Conservation (phyloP, 345 rosid species). For the Corymbia maculata region DNA sequence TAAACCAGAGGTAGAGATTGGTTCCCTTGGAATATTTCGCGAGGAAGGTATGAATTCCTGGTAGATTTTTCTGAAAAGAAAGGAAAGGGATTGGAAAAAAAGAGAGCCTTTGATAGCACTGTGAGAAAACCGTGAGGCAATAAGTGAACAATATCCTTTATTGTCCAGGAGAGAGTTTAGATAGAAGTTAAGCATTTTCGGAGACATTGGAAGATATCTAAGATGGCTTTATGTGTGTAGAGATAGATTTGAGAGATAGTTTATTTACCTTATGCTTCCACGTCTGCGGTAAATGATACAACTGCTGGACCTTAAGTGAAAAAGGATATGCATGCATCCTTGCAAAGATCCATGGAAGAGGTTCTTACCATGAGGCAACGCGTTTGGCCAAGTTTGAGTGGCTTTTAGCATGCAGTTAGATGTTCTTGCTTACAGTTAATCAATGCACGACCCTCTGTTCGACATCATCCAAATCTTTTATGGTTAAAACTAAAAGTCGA, state of each 20-base stretch:
- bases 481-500: background rate
- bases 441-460: background rate
- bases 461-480: background rate
- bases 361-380: background rate
- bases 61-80: rapidly evolving
- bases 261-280: background rate
- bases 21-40: background rate
- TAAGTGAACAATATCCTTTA: background rate
- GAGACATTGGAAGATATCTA: background rate
- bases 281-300: background rate
- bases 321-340: background rate
- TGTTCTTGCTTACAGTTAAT: background rate
- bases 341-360: background rate
- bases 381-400: background rate
- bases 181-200: background rate
- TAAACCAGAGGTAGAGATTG: rapidly evolving
- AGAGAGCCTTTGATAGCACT: background rate
- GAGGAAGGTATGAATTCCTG: rapidly evolving
- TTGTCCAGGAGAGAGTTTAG: background rate
- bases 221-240: background rate
- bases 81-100: background rate
- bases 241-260: background rate
- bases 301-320: background rate
- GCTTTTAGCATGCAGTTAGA: background rate
- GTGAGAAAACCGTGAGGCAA: background rate